phyloP scores from a whole-genome alignment of 2,329 filamentous ascomycete species.

The Colletotrichum kahawae region DNA sequence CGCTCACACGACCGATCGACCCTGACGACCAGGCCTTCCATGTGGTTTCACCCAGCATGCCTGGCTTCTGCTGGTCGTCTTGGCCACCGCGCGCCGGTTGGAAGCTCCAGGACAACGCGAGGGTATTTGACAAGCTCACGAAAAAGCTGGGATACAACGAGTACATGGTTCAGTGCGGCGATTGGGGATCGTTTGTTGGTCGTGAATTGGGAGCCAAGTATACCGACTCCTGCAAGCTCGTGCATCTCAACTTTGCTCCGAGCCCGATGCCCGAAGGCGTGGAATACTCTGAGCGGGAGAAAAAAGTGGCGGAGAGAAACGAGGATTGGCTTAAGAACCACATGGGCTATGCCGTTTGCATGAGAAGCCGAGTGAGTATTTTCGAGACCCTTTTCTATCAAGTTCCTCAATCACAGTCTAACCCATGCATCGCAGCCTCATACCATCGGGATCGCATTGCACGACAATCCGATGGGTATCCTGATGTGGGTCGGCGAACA shows the following conservation, averaged over 20 bases:
- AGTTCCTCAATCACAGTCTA: neutral
- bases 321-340: conserved; percentile 40
- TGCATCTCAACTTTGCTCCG: conserved; percentile 47
- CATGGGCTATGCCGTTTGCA: conserved; percentile 45
- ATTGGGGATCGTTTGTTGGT: conserved; percentile 45
- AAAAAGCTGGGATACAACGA: conserved; percentile 41
- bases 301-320: conserved; percentile 29
- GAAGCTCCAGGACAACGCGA: conserved; percentile 40
- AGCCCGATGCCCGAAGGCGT: conserved; percentile 35
- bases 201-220: conserved; percentile 38
- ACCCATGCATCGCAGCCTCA: conserved; percentile 33
- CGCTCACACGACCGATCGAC: conserved; percentile 31
- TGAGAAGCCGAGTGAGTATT: conserved; percentile 35
- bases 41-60: conserved; percentile 41
- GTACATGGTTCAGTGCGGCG: conserved; percentile 42
- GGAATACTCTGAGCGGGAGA: conserved; percentile 36
- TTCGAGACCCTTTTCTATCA: neutral
- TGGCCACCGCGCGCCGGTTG: conserved; percentile 33
- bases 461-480: conserved; percentile 47
- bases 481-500: conserved; percentile 50
- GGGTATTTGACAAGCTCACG: conserved; percentile 42
- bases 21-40: conserved; percentile 32
- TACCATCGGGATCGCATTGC: conserved; percentile 44
- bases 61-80: conserved; percentile 41
- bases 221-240: conserved; percentile 36